Percentiles rank a stretch among this genome's conserved stretches.
These are phyloP conservation scores for Hordeum marinum DNA, from an alignment of 176 grass and related monocot species.

Conservation along the genomic window DNA sequence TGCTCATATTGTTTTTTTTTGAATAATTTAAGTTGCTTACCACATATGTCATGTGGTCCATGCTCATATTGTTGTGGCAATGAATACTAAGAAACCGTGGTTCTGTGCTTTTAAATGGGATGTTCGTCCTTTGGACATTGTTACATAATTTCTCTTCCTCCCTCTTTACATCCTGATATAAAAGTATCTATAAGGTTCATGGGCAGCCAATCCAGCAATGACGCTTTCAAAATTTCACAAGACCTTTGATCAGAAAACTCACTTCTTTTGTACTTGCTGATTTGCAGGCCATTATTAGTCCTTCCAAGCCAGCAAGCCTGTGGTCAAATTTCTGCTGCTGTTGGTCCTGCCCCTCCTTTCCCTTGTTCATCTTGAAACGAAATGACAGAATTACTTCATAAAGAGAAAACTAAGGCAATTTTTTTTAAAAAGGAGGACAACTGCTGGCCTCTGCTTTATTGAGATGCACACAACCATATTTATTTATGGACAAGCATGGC, in stretches of 20 bases:
- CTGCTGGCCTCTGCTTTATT: neutral
- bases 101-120: constrained; percentile 29
- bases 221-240: neutral
- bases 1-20: too few species aligned
- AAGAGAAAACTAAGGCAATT: neutral
- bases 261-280: constrained; percentile 51
- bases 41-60: too few species aligned
- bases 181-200: neutral
- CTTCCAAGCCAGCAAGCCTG: constrained; percentile 54
- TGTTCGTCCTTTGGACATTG: constrained; percentile 17
- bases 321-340: constrained; percentile 36
- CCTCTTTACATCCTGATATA: neutral
- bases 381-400: neutral
- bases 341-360: constrained; percentile 29
- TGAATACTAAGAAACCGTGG: constrained; percentile 36
- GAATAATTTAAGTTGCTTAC: too few species aligned
- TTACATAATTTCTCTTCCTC: constrained; percentile 1
- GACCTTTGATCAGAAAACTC: constrained; percentile 21
- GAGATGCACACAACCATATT: neutral
- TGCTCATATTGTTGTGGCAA: constrained; percentile 25
- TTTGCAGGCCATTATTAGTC: constrained; percentile 51
- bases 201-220: neutral
- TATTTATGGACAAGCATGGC: neutral
- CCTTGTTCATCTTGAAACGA: constrained; percentile 3
- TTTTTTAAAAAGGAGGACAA: neutral